Percentiles rank a stretch among this genome's conserved stretches.
Evolutionary conservation across 2,329 filamentous ascomycete species (phyloP).

Genomic region (Graphium sp.): DNA sequence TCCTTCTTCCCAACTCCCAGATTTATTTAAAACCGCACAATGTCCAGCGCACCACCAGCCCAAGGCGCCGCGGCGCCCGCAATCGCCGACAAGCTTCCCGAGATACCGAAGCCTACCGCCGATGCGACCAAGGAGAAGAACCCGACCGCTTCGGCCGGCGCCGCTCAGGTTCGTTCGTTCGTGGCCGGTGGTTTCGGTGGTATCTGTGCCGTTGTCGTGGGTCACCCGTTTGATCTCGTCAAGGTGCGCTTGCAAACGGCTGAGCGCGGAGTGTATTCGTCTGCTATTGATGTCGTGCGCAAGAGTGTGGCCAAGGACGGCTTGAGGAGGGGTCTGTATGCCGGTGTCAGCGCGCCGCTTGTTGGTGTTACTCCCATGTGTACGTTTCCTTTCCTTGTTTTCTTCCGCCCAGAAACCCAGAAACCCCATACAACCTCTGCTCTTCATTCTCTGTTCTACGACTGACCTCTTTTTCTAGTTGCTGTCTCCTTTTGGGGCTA

Average conservation of each 20-base stretch:
- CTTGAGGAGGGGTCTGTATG: slow-evolving; percentile 66
- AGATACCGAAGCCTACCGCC: too few species aligned
- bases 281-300: slow-evolving; percentile 79
- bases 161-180: slow-evolving; percentile 57
- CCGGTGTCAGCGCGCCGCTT: slow-evolving; percentile 88
- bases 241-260: slow-evolving; percentile 96
- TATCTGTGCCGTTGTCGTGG: slow-evolving; percentile 82
- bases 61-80: neutral
- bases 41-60: neutral
- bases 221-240: slow-evolving; percentile 93
- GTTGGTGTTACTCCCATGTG: slow-evolving; percentile 98
- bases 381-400: slow-evolving; percentile 31
- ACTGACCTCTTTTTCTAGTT: slow-evolving; percentile 22
- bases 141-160: slow-evolving; percentile 14
- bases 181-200: slow-evolving; percentile 85
- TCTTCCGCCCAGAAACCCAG: neutral
- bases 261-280: slow-evolving; percentile 79
- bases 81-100: slow-evolving; percentile 2
- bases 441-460: neutral
- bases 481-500: slow-evolving; percentile 72
- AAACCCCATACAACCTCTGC: slow-evolving; percentile 2
- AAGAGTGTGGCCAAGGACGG: slow-evolving; percentile 83
- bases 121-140: too few species aligned
- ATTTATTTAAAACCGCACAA: too few species aligned
- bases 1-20: too few species aligned